Evolutionary conservation across 176 grass and related monocot species (phyloP), one percentile per base, ranked within the genome.

Genomic region (Phragmites australis): DNA sequence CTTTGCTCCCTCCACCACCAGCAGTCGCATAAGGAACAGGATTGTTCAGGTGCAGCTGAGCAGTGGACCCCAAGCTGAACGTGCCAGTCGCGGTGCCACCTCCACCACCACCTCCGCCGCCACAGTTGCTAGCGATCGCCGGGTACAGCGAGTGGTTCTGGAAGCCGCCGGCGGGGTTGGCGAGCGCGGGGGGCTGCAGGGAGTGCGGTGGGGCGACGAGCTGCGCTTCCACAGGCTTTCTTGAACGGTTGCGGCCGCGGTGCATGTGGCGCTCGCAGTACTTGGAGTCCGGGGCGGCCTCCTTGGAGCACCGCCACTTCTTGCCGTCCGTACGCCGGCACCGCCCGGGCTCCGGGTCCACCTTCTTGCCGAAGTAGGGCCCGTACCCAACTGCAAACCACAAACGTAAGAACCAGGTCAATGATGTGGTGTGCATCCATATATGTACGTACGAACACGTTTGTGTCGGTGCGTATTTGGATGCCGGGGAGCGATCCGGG

Each of bases 221-320:
- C 88, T 72, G 94, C 74, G 91, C 43, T 97, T 97, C 94, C 94
- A 94, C 94, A 92, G 94, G 92, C 92, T 97, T 97, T 97, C 91
- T 97, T 97, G 94, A 97, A 97, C 94, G 94, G 81, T 72, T 93
- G 70, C 94, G 91, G 74, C 94, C 91, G 44, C 94, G 91, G 71
- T 97, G 94, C 91, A 97, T 97, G 89, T 97, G 94, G 78, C 94
- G 91, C 82, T 97, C 89, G 80, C 94, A 97, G 82, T 97, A 97
- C 87, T 94, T 94, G 57, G 94, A 97, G 71, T 97, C 94, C 32
- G 86, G 92, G 4, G 85, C 84, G 43, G 94, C 89, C 82, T 92
- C 87, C 92, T 97, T 97, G 45, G 94, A 69, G 78, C 94, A 97
- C 82, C 94, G 89, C 94, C 94, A 97, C 83, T 97, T 97, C 84